These are phyloP conservation scores for Trametes punicea DNA, from an alignment of 768 basidiomycete species.

Conservation along the genomic window DNA sequence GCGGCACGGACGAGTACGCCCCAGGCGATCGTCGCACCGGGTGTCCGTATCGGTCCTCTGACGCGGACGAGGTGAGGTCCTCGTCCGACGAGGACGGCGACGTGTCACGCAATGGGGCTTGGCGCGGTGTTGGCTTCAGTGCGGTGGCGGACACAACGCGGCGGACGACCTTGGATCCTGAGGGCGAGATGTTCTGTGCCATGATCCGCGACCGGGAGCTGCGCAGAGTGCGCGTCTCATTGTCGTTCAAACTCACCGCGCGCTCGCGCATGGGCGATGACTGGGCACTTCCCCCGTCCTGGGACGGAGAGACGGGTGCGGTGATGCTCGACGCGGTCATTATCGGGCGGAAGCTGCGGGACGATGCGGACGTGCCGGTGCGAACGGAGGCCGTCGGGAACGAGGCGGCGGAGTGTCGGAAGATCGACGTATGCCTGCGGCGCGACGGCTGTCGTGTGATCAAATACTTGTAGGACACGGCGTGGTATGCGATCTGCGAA, in stretches of 20 bases:
- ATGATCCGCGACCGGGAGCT: constrained; percentile 22
- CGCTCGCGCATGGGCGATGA: constrained; percentile 9
- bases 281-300: neutral
- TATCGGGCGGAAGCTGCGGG: constrained; percentile 22
- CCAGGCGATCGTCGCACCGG: constrained; percentile 2
- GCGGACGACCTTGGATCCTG: constrained; percentile 17
- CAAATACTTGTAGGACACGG: constrained; percentile 27
- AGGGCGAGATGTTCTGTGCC: constrained; percentile 11
- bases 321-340: constrained; percentile 17
- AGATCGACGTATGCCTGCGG: constrained; percentile 18
- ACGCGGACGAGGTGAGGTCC: neutral
- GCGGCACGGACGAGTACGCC: constrained; percentile 16
- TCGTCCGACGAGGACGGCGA: constrained; percentile 19
- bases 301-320: constrained; percentile 9
- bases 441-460: constrained; percentile 24
- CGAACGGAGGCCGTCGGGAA: constrained; percentile 12
- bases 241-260: constrained; percentile 13
- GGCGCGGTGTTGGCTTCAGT: neutral
- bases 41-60: constrained; percentile 16
- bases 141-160: constrained; percentile 13
- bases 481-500: constrained; percentile 25
- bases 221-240: constrained; percentile 21
- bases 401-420: constrained; percentile 20
- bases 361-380: constrained; percentile 11
- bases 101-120: neutral